Base-by-base conservation (phyloP, 192 early-diverging fungal species). In the Coemansia guatemalensis region DNA sequence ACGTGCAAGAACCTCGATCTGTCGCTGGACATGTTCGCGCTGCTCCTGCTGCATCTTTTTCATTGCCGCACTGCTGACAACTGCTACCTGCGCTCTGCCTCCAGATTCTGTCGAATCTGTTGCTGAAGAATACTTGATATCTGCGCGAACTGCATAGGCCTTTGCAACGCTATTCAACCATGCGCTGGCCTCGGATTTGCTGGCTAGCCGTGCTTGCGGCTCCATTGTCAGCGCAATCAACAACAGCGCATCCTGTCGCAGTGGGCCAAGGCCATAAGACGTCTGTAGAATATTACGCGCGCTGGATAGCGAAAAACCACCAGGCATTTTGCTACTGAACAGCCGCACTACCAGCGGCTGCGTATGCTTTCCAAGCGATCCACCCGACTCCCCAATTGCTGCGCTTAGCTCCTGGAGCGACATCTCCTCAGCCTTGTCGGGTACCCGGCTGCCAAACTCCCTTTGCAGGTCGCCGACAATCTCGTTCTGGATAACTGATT, bases 401-500 rank as follows among this genome's bases (percentile, higher is more conserved):
- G 80, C 44, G 86, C 95, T n/a, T 83, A 93, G 74, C 92, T 95
- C 71, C 85, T 85, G 39, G 85, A 93, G 53, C 89, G 89, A 47
- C 87, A 87, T 63, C 92, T 95, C 86, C 91, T 83, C 95, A 54
- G 93, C 87, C 71, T 92, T 90, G 65, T 98, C 93, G 29, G 93
- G 90, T 44, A 93, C 87, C 51, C 75, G 84, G 58, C 83, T 83
- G 66, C 85, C 84, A 73, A 98, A 95, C 75, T 98, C 96, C 59
- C 90, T 93, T 58, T 88, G 90, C 44, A 96, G 80, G 74, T 98
- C 96, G 80, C 96, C 96, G 51, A 96, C 82, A 49, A 98, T 95
- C 73, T 98, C 96, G 83, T 98, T 98, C 69, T 95, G 95, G 55
- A 98, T 83, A 33, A 94, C 96, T 5, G 92, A 94, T 72, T 96